These are phyloP conservation scores for Podospora pseudoanserina DNA, from an alignment of 495 filamentous ascomycete species.

Conservation along the genomic window DNA sequence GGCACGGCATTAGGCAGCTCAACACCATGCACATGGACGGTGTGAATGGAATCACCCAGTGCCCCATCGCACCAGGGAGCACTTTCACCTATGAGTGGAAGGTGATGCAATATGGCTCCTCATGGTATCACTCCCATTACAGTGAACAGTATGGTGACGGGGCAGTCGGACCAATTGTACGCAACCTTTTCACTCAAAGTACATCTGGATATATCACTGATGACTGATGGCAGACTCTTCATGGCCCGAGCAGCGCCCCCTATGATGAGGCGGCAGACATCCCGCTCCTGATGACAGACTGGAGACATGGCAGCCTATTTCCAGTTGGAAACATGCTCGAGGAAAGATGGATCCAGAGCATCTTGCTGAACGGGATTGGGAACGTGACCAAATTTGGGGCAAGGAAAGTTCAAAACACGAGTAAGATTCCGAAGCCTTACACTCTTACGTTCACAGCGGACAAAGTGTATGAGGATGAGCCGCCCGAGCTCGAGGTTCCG, in stretches of 20 bases:
- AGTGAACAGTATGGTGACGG: constrained; percentile 53
- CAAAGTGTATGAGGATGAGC: constrained; percentile 11
- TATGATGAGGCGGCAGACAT: constrained; percentile 51
- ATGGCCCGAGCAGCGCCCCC: constrained; percentile 44
- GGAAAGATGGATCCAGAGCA: constrained; percentile 27
- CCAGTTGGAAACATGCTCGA: constrained; percentile 6
- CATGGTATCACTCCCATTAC: constrained; percentile 62
- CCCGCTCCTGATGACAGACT: constrained; percentile 47
- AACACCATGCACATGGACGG: constrained; percentile 35
- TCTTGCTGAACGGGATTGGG: constrained; percentile 26
- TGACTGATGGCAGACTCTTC: constrained; percentile 24
- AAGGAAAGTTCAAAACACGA: not conserved
- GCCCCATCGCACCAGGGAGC: constrained; percentile 45
- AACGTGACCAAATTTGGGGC: constrained; percentile 30
- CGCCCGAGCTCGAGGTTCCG: constrained; percentile 29
- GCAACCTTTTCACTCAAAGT: not conserved
- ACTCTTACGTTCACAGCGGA: not conserved
- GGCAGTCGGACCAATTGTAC: constrained; percentile 41
- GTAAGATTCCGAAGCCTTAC: constrained; percentile 1
- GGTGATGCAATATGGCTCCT: constrained; percentile 49
- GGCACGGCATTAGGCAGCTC: constrained; percentile 49
- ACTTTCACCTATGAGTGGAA: constrained; percentile 30
- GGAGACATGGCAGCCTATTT: constrained; percentile 33
- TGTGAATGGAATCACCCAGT: constrained; percentile 45
- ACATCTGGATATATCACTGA: not conserved